Conservation (phyloP, 2,329 filamentous ascomycete species). For the Fusarium stilboides region DNA sequence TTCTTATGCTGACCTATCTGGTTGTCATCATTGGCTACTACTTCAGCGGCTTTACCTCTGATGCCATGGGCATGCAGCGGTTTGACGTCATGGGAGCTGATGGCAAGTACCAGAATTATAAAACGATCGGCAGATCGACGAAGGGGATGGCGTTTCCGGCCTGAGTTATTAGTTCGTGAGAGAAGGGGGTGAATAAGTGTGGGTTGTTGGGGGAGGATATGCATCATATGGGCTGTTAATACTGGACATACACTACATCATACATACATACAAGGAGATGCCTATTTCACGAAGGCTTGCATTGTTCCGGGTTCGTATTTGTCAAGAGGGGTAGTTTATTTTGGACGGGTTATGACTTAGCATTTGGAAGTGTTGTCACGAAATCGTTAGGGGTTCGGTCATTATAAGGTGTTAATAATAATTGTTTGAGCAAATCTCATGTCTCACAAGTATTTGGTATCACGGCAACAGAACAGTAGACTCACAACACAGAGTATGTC, state of each 20-base stretch:
- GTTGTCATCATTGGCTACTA: conserved; percentile 95
- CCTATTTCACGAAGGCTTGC: conserved; percentile 13
- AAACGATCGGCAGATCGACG: conserved; percentile 66
- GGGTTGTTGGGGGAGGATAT: conserved; percentile 7
- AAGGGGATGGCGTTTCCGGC: conserved; percentile 50
- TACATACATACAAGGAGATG: conserved; percentile 25
- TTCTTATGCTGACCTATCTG: conserved; percentile 91
- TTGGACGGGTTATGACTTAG: conserved; percentile 9
- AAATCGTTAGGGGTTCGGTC: conserved; percentile 21
- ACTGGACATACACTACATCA: conserved; percentile 39
- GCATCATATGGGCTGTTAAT: conserved; percentile 30
- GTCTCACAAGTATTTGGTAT: not conserved
- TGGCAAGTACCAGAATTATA: conserved; percentile 66
- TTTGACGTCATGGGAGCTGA: conserved; percentile 69
- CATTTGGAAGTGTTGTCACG: conserved; percentile 10
- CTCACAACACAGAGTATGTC: not conserved
- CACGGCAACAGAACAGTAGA: not conserved
- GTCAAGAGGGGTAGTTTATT: conserved; percentile 19
- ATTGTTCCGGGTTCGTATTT: conserved; percentile 28
- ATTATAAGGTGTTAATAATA: conserved; percentile 26
- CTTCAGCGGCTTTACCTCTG: conserved; percentile 75
- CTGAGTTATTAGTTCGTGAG: conserved; percentile 23
- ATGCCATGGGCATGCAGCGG: conserved; percentile 61
- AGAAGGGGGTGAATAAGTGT: not conserved
- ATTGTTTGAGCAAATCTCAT: conserved; percentile 9